phyloP scores from a whole-genome alignment of 202 grass and related monocot genomes.

The Elaeis oleifera region DNA sequence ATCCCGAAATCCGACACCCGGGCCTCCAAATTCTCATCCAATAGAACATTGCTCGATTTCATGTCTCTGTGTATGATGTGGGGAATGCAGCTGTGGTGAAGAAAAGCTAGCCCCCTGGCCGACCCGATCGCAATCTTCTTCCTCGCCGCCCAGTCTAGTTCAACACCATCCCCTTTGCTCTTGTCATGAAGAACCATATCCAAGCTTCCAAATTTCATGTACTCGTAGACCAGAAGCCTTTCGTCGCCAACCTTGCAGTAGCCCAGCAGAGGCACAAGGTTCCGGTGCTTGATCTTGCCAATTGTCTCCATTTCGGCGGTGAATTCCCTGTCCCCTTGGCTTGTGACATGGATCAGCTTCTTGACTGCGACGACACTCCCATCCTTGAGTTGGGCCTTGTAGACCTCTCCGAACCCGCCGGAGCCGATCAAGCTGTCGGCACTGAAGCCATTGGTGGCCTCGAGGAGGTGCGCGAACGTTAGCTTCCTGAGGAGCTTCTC shows the following conservation, averaged over 20 bases:
- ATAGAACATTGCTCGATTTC: conserved; percentile 7
- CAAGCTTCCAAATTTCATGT: conserved; percentile 7
- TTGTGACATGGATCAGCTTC: conserved; percentile 7
- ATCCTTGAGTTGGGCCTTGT: conserved; percentile 6
- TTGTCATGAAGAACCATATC: background rate
- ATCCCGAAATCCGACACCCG: conserved; percentile 3
- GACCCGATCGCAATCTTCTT: conserved; percentile 2
- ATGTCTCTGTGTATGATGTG: conserved; percentile 13
- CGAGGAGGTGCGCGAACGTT: conserved; percentile 5
- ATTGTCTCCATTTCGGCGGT: conserved; percentile 8
- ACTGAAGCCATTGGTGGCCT: conserved; percentile 10
- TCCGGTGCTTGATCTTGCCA: conserved; percentile 10
- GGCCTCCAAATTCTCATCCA: conserved; percentile 4
- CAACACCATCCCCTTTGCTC: background rate
- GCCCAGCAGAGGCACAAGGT: conserved; percentile 2
- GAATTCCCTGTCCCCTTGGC: conserved; percentile 9
- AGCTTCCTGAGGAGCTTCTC: conserved; percentile 6
- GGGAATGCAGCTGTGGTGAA: conserved; percentile 5
- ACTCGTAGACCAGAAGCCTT: conserved; percentile 3
- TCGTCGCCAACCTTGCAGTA: conserved; percentile 12
- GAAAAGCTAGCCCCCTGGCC: conserved; percentile 2
- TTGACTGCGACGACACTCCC: background rate
- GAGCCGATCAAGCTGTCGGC: conserved; percentile 4
- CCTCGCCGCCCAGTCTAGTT: background rate
- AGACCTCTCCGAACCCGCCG: conserved; percentile 5